A percentile compares a stretch with the other conserved stretches of the same genome.
These are phyloP conservation scores for Candida khao-thaluensis DNA, from an alignment of 805 yeast genomes.

Conservation along the genomic window DNA sequence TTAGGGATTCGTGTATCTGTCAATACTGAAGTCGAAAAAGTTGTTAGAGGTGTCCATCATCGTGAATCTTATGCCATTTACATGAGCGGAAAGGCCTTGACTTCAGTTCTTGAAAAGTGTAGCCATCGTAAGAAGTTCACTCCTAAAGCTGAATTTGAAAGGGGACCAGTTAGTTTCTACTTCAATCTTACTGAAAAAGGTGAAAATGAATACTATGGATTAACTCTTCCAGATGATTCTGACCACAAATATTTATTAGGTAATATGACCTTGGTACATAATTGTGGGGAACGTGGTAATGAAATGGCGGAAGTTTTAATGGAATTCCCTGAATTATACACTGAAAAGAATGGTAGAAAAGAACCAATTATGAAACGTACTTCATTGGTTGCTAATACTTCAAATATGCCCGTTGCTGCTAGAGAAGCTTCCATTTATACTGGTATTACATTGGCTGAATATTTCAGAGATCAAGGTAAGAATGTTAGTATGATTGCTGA, in stretches of 20 bases:
- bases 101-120: too few species aligned
- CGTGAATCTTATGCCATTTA: too few species aligned
- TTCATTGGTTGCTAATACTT: slow-evolving; percentile 95
- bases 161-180: too few species aligned
- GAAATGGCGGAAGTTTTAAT: slow-evolving; percentile 99
- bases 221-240: slow-evolving; percentile 37
- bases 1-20: background rate
- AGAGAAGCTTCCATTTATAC: slow-evolving; percentile 99
- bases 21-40: background rate
- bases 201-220: slow-evolving; percentile 48
- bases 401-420: slow-evolving; percentile 99
- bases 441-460: slow-evolving; percentile 97
- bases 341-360: slow-evolving; percentile 87
- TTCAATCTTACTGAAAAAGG: too few species aligned
- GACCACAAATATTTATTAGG: slow-evolving; percentile 46
- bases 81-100: too few species aligned
- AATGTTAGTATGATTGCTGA: slow-evolving; percentile 99
- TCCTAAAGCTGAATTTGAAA: too few species aligned
- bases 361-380: slow-evolving; percentile 99
- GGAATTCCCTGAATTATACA: slow-evolving; percentile 98
- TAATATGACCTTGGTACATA: slow-evolving; percentile 24
- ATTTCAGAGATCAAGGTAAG: slow-evolving; percentile 99
- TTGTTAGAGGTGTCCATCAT: background rate
- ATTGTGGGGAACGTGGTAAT: slow-evolving; percentile 88
- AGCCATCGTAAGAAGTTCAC: too few species aligned